Base-by-base conservation (phyloP, 805 yeast genomes). In the Yamadazyma sp. region DNA sequence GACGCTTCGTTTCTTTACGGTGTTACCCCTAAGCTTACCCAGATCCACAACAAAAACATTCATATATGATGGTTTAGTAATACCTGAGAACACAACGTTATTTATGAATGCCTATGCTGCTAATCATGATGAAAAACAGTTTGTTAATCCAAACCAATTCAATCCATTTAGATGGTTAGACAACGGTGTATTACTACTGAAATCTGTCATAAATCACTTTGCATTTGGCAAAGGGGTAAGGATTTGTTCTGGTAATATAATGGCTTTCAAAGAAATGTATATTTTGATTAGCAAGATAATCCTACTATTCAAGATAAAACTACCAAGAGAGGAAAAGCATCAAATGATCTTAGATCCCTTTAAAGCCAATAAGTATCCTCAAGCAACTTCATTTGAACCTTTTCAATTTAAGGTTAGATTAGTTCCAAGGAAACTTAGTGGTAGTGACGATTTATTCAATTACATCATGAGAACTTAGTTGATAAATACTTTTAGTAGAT, bases 161-260 rank as follows among this genome's bases (percentile, higher is more conserved):
- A 38, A 50, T 2, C 86, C 86, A 1, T 69, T 65, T 23, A 52
- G 87, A 30, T 80, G 74, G 69, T 49, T 80, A 26, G 23, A 24
- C 3, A n/a, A 18, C 12, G 26, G 33, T 7, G 28, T 32, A n/a
- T 8, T 26, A n/a, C 19, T 39, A 5, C 39, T 47, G 2, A 39
- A 42, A 6, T 38, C 51, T 22, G 30, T 53, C 10, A 36, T 43
- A 11, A 34, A 42, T 26, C 80, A 80, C 55, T 61, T 76, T 35
- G 48, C 86, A 4, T 78, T 82, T 56, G 94, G 93, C 1, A 71
- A 75, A 13, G 94, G 94, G 0, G 64, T 81, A 1, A 57, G 94
- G 36, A 78, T 72, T 78, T 85, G 94, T 53, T 69, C 82, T 0
- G 94, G 93, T 0, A 70, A 71, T 31, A 69, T 73, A 35, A 62